These are phyloP conservation scores for Kwoniella dejecticola DNA, from an alignment of 768 basidiomycete species.

Conservation along the genomic window DNA sequence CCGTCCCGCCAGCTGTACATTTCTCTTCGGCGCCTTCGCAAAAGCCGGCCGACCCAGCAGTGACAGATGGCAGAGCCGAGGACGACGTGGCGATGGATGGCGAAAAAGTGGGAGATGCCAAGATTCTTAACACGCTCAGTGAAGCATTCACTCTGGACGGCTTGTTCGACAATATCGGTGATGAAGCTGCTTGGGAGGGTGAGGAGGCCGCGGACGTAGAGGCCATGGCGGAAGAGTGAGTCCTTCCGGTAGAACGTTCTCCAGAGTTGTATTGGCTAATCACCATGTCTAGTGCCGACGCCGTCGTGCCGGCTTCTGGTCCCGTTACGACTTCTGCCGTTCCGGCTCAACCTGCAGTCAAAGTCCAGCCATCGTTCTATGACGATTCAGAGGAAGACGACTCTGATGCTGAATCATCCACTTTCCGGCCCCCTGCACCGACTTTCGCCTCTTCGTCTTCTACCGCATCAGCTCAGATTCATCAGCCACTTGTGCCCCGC, in stretches of 20 bases:
- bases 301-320: neutral
- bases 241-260: neutral
- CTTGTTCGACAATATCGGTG: slow-evolving; percentile 76
- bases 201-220: slow-evolving; percentile 52
- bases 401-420: slow-evolving; percentile 12
- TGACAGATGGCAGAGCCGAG: slow-evolving; percentile 24
- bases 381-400: slow-evolving; percentile 16
- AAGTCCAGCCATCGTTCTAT: neutral
- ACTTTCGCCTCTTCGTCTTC: slow-evolving; percentile 1
- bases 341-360: neutral
- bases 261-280: neutral
- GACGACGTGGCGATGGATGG: slow-evolving; percentile 68
- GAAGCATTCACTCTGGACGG: slow-evolving; percentile 80
- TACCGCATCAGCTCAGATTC: neutral
- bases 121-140: slow-evolving; percentile 70
- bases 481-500: neutral
- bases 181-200: slow-evolving; percentile 69
- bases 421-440: slow-evolving; percentile 11
- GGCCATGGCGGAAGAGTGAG: slow-evolving; percentile 37
- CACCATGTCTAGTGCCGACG: neutral
- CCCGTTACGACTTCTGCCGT: neutral
- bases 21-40: slow-evolving; percentile 69
- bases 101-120: slow-evolving; percentile 76
- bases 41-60: slow-evolving; percentile 48
- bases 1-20: slow-evolving; percentile 74